Conservation (phyloP, 306 rosid genomes). For the Corylus americana region DNA sequence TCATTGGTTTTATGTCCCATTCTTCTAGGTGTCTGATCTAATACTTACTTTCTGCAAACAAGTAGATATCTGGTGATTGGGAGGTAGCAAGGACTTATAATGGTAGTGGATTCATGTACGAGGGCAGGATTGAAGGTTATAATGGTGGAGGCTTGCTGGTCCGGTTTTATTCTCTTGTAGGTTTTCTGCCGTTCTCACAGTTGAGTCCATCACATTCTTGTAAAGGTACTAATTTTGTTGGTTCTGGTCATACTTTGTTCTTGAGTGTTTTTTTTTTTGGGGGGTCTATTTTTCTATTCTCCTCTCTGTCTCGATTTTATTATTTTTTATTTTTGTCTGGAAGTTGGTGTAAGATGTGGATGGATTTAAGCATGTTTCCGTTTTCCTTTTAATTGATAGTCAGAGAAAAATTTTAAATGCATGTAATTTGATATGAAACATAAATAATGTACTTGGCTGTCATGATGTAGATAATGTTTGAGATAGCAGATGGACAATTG, state of each 20-base stretch:
- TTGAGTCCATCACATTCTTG: constrained; percentile 74
- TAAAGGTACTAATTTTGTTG: constrained; percentile 50
- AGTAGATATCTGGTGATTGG: constrained; percentile 94
- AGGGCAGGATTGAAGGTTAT: constrained; percentile 73
- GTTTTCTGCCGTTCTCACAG: constrained; percentile 84
- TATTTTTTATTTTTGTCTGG: not conserved
- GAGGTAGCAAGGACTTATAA: constrained; percentile 61
- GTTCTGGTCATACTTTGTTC: not conserved
- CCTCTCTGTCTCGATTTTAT: not conserved
- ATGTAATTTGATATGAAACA: not conserved
- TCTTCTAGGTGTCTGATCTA: constrained; percentile 28
- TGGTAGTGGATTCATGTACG: constrained; percentile 58
- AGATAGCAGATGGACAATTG: not conserved
- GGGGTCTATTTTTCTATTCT: too few species aligned
- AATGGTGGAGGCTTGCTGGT: constrained; percentile 76
- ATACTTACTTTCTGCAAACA: constrained; percentile 77
- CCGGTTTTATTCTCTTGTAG: constrained; percentile 66
- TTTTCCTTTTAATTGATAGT: not conserved
- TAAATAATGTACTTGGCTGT: not conserved
- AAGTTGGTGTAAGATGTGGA: not conserved
- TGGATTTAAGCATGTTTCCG: not conserved
- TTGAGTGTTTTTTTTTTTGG: not conserved
- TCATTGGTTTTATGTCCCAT: constrained; percentile 6
- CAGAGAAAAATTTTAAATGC: not conserved
- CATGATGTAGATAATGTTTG: not conserved